phyloP scores from a whole-genome alignment of 31 red algal species.

The Porphyra umbilicalis region DNA sequence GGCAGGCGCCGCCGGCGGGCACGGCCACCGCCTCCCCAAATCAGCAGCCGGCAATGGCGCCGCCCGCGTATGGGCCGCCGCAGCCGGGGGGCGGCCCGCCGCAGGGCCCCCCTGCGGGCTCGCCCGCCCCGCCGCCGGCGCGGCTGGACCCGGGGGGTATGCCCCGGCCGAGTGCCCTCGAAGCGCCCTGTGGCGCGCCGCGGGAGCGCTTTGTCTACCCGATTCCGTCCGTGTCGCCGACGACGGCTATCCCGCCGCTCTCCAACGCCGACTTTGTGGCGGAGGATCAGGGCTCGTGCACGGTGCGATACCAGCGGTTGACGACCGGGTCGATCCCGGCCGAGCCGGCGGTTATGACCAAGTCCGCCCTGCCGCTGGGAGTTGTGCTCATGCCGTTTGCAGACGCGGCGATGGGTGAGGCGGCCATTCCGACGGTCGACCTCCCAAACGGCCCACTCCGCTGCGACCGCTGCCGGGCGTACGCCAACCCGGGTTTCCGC shows the following conservation, averaged over 20 bases:
- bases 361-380: slow-evolving; percentile 63
- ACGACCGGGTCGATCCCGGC: slow-evolving; percentile 45
- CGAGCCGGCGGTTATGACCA: slow-evolving; percentile 40
- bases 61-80: neutral
- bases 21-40: neutral
- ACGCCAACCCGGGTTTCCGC: slow-evolving; percentile 79
- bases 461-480: slow-evolving; percentile 76
- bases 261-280: slow-evolving; percentile 44
- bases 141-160: slow-evolving; percentile 4
- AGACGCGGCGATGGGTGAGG: slow-evolving; percentile 44
- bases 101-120: neutral
- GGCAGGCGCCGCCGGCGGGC: neutral
- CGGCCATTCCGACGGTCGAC: slow-evolving; percentile 48
- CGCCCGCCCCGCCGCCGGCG: neutral
- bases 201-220: slow-evolving; percentile 15
- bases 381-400: slow-evolving; percentile 76
- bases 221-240: neutral
- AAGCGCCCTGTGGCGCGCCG: slow-evolving; percentile 30
- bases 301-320: slow-evolving; percentile 51
- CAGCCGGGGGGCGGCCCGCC: neutral
- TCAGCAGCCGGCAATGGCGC: neutral
- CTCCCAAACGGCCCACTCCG: slow-evolving; percentile 72
- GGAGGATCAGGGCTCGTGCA: slow-evolving; percentile 53
- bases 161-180: slow-evolving; percentile 39
- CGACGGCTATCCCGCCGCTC: slow-evolving; percentile 16